A percentile compares a stretch with the other conserved stretches of the same genome.
Conservation (phyloP, 352 stramenopile genomes). For the Globisporangium cylindrosporum region DNA sequence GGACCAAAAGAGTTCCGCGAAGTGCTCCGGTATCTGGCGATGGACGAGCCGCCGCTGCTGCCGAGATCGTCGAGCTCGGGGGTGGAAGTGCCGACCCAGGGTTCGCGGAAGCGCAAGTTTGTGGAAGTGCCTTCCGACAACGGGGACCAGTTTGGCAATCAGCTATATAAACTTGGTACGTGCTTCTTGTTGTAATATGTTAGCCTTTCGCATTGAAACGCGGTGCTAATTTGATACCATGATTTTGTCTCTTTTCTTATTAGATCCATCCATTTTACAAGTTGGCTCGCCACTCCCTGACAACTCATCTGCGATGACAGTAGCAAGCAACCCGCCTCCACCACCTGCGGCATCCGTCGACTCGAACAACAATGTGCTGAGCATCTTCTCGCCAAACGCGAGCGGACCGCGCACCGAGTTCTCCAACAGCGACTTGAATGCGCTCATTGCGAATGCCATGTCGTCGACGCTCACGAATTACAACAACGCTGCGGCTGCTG, state of each 20-base stretch:
- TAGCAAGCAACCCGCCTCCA: conserved; percentile 23
- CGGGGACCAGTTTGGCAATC: conserved; percentile 16
- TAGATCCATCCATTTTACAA: conserved; percentile 51
- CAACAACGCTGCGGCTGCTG: conserved; percentile 9
- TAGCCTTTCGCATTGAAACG: not conserved
- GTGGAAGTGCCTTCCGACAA: conserved; percentile 54
- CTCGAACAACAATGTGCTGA: conserved; percentile 55
- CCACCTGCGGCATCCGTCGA: conserved; percentile 6
- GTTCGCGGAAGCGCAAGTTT: conserved; percentile 77
- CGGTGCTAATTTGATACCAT: not conserved
- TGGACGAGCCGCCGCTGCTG: conserved; percentile 80
- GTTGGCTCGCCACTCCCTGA: conserved; percentile 36
- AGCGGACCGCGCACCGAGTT: conserved; percentile 15
- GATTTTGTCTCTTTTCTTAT: not conserved
- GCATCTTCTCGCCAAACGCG: conserved; percentile 59
- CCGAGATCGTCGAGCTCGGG: conserved; percentile 43
- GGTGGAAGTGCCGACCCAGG: conserved; percentile 29
- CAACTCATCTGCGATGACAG: conserved; percentile 32
- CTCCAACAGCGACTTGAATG: conserved; percentile 21
- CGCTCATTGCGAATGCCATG: conserved; percentile 20
- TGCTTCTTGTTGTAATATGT: not conserved
- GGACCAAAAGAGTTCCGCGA: conserved; percentile 85
- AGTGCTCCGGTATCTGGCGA: conserved; percentile 79
- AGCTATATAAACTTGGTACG: conserved; percentile 37
- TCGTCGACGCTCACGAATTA: conserved; percentile 26